A percentile compares a stretch with the other conserved stretches of the same genome.
These are phyloP conservation scores for Tuber umbilicatum DNA, from an alignment of 495 filamentous ascomycete species.

Conservation along the genomic window DNA sequence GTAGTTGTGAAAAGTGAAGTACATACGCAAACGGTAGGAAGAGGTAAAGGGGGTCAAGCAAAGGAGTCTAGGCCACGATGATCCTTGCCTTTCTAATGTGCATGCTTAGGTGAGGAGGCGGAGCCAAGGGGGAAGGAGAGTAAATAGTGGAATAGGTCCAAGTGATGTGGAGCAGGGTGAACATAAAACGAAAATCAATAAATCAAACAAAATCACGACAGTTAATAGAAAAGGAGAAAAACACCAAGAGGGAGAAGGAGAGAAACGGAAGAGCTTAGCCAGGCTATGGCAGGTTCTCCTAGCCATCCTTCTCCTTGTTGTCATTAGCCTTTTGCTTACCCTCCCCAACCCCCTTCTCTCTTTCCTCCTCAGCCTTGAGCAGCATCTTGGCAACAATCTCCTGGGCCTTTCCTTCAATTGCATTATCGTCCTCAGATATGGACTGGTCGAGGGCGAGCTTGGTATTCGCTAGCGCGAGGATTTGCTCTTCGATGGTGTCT, in stretches of 20 bases:
- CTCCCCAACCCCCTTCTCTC: not conserved
- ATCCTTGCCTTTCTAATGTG: not conserved
- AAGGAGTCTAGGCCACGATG: not conserved
- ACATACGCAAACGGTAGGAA: not conserved
- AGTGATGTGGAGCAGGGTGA: not conserved
- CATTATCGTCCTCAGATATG: slow-evolving; percentile 52
- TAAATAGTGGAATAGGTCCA: not conserved
- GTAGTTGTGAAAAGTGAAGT: not conserved
- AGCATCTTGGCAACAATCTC: slow-evolving; percentile 63
- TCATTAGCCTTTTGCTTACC: not conserved
- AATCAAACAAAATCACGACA: not conserved
- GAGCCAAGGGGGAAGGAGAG: not conserved
- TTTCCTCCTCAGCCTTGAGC: slow-evolving; percentile 29
- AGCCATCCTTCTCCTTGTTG: not conserved
- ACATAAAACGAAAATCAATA: not conserved
- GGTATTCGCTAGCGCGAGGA: slow-evolving; percentile 77
- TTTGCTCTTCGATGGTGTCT: slow-evolving; percentile 87
- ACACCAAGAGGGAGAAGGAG: not conserved
- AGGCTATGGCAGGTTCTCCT: not conserved
- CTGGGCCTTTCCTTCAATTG: slow-evolving; percentile 52
- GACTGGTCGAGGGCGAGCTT: slow-evolving; percentile 88
- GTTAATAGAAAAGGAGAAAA: not conserved
- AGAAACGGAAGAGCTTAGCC: not conserved
- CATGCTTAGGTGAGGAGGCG: not conserved
- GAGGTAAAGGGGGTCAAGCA: not conserved